phyloP scores from a whole-genome alignment of 441 rosid genomes.

The Erodium moschatum region DNA sequence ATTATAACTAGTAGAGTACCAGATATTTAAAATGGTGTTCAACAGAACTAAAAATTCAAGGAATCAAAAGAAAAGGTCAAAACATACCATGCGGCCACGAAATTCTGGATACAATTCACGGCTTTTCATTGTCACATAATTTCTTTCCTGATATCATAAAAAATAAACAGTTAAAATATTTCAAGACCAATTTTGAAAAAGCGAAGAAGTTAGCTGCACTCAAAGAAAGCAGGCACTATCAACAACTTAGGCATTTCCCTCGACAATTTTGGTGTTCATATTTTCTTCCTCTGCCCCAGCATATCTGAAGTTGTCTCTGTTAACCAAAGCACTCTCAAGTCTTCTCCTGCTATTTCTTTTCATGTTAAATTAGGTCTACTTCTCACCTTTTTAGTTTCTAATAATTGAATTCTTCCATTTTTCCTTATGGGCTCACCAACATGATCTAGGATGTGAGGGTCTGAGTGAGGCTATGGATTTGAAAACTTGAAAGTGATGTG shows the following conservation, averaged over 20 bases:
- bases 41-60: neutral
- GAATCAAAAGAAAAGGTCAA: slow-evolving; percentile 8
- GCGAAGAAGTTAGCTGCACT: slow-evolving; percentile 9
- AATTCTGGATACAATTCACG: slow-evolving; percentile 79
- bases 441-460: neutral
- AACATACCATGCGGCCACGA: slow-evolving; percentile 95
- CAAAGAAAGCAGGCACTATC: slow-evolving; percentile 9
- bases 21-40: neutral
- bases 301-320: neutral
- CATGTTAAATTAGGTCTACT: neutral
- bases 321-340: neutral
- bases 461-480: no score
- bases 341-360: neutral
- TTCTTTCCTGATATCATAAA: slow-evolving; percentile 59
- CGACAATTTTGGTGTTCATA: neutral
- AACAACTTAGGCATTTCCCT: neutral
- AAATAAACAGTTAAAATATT: slow-evolving; percentile 20
- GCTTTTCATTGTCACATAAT: slow-evolving; percentile 64
- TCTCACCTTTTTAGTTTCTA: neutral
- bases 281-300: neutral
- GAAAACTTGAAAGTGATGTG: no score
- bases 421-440: neutral
- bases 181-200: slow-evolving; percentile 18
- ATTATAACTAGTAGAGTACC: neutral
- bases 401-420: neutral